A percentile compares a stretch with the other conserved stretches of the same genome.
These are phyloP conservation scores for Pseudogymnoascus sp. DNA, from an alignment of 2,329 filamentous ascomycete species.

Conservation along the genomic window DNA sequence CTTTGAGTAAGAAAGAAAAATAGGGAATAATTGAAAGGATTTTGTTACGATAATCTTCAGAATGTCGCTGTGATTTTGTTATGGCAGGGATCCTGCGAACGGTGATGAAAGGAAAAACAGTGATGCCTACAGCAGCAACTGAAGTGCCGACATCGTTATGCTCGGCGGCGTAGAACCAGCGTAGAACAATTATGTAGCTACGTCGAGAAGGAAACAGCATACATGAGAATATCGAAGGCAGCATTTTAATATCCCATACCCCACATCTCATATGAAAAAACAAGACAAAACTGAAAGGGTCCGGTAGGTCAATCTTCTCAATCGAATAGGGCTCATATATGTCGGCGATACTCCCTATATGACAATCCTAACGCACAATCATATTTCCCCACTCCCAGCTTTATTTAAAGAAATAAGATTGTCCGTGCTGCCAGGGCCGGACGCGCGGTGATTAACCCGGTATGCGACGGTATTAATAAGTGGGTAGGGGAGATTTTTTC, in stretches of 20 bases:
- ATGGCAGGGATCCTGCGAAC: background rate
- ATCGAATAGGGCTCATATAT: background rate
- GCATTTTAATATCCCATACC: background rate
- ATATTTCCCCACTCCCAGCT: background rate
- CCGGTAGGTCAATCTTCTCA: background rate
- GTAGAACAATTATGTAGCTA: background rate
- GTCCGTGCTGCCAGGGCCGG: background rate
- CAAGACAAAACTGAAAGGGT: background rate
- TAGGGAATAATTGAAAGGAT: conserved; percentile 27
- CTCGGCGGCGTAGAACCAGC: background rate
- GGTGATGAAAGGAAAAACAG: background rate
- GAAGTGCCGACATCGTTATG: background rate
- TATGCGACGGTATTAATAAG: background rate
- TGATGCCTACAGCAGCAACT: background rate
- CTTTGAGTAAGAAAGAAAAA: conserved; percentile 13
- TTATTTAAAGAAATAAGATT: background rate
- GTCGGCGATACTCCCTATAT: background rate
- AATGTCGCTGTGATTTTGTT: background rate
- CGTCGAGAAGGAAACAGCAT: background rate
- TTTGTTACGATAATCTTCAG: background rate
- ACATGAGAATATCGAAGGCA: background rate
- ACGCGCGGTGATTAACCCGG: background rate
- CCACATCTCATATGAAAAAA: background rate
- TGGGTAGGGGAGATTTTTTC: background rate
- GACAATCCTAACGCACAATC: background rate